Evolutionary conservation across 371 early-diverging fungal species (phyloP).

Genomic region (Mortierella sp.): DNA sequence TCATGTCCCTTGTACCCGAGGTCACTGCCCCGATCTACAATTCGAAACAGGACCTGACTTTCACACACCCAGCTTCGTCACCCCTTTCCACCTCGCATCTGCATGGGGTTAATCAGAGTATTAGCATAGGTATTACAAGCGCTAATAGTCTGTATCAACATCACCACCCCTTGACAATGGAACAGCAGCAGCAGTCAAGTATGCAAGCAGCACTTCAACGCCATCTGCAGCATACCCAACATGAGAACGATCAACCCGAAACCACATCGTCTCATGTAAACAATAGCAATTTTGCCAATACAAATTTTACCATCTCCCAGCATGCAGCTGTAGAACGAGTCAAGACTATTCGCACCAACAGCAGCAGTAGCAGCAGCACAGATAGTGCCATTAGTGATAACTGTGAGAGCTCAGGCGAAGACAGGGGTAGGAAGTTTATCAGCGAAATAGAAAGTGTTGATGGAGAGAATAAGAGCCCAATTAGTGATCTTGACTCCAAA

Average conservation of each 20-base stretch:
- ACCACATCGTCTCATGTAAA: slow-evolving; percentile 6
- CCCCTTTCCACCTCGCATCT: slow-evolving; percentile 30
- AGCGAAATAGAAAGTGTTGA: background rate
- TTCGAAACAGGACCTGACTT: slow-evolving; percentile 27
- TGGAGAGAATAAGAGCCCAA: background rate
- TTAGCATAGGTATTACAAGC: slow-evolving; percentile 41
- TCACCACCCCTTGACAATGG: slow-evolving; percentile 29
- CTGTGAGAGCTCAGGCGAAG: slow-evolving; percentile 12
- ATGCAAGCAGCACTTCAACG: slow-evolving; percentile 2
- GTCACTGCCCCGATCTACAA: slow-evolving; percentile 44
- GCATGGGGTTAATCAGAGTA: slow-evolving; percentile 41
- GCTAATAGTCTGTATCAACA: slow-evolving; percentile 34
- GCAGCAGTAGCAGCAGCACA: slow-evolving; percentile 22
- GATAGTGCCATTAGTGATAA: slow-evolving; percentile 17
- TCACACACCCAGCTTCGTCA: slow-evolving; percentile 34
- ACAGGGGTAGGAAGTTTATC: background rate
- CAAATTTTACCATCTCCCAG: background rate
- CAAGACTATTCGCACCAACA: slow-evolving; percentile 5
- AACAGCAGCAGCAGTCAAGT: background rate
- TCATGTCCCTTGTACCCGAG: slow-evolving; percentile 42
- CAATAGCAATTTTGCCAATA: slow-evolving; percentile 3
- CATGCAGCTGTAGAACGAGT: slow-evolving; percentile 1
- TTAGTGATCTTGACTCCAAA: slow-evolving; percentile 1
- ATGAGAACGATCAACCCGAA: slow-evolving; percentile 30
- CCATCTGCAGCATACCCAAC: slow-evolving; percentile 22